Evolutionary conservation across 306 rosid species (phyloP).

Genomic region (Acacia acuminata): DNA sequence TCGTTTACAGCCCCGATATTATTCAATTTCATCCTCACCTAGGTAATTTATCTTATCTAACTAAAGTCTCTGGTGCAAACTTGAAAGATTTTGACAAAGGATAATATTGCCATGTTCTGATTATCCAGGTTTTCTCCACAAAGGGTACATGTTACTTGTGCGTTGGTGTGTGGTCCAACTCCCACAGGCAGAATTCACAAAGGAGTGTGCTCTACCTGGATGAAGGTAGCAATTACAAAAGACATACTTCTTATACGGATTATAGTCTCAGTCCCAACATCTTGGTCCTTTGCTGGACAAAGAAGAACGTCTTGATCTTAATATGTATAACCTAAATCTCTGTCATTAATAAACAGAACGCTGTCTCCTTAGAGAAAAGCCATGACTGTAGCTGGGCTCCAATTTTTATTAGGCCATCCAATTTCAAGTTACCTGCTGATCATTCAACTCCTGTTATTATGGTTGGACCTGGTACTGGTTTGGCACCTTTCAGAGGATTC

Average conservation of each 20-base stretch:
- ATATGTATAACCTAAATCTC: constrained; percentile 36
- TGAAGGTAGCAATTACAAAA: constrained; percentile 70
- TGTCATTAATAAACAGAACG: constrained; percentile 56
- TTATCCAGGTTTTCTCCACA: constrained; percentile 63
- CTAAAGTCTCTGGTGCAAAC: constrained; percentile 3
- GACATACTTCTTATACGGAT: constrained; percentile 10
- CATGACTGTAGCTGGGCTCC: constrained; percentile 87
- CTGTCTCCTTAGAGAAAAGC: constrained; percentile 71
- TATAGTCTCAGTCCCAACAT: constrained; percentile 13
- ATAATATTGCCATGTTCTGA: constrained; percentile 15
- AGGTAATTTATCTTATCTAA: constrained; percentile 54
- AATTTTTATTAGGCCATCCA: constrained; percentile 82
- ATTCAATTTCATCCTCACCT: constrained; percentile 97
- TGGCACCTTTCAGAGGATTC: constrained; percentile 98
- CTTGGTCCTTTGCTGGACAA: neutral
- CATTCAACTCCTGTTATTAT: constrained; percentile 69
- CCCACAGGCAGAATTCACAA: constrained; percentile 95
- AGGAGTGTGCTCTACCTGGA: constrained; percentile 98
- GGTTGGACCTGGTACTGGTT: constrained; percentile 99
- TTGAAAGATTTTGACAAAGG: constrained; percentile 6
- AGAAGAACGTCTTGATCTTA: constrained; percentile 3
- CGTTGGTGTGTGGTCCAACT: constrained; percentile 84
- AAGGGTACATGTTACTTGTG: constrained; percentile 91
- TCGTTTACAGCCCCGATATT: constrained; percentile 90
- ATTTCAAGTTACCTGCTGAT: constrained; percentile 86